A percentile compares a stretch with the other conserved stretches of the same genome.
Conservation (phyloP, 345 rosid species). For the Cardamine chenopodiifolia region DNA sequence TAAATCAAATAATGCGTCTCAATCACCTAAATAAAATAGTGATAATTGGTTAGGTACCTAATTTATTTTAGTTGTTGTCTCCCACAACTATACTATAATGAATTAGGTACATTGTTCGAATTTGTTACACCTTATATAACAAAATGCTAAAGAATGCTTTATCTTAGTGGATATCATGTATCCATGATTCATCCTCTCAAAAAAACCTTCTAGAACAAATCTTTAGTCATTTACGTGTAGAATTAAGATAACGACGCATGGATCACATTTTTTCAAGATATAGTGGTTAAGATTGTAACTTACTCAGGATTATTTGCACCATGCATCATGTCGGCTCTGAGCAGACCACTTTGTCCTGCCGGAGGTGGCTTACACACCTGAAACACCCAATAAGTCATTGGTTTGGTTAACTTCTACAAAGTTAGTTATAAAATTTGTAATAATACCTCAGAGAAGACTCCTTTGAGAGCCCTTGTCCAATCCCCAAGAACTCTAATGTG, state of each 20-base stretch:
- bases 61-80: constrained; percentile 32
- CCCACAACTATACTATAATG: constrained; percentile 33
- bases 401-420: not conserved
- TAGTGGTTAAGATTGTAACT: constrained; percentile 39
- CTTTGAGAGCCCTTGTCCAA: constrained; percentile 75
- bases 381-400: not conserved
- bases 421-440: not conserved
- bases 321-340: constrained; percentile 60
- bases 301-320: constrained; percentile 61
- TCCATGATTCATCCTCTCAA: constrained; percentile 4
- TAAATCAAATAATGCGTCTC: constrained; percentile 39
- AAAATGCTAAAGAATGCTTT: constrained; percentile 9
- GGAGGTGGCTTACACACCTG: constrained; percentile 71
- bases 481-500: constrained; percentile 80
- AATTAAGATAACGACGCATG: not conserved
- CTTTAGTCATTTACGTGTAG: constrained; percentile 7
- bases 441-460: constrained; percentile 66
- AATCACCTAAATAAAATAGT: constrained; percentile 21
- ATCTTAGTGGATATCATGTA: constrained; percentile 37
- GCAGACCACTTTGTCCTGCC: constrained; percentile 66
- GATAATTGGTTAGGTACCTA: constrained; percentile 27
- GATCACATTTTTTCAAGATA: constrained; percentile 30
- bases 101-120: constrained; percentile 22
- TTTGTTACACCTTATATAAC: not conserved
- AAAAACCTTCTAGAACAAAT: constrained; percentile 33